phyloP scores from a whole-genome alignment of 495 filamentous ascomycete genomes.

The Talaromyces thailandensis region DNA sequence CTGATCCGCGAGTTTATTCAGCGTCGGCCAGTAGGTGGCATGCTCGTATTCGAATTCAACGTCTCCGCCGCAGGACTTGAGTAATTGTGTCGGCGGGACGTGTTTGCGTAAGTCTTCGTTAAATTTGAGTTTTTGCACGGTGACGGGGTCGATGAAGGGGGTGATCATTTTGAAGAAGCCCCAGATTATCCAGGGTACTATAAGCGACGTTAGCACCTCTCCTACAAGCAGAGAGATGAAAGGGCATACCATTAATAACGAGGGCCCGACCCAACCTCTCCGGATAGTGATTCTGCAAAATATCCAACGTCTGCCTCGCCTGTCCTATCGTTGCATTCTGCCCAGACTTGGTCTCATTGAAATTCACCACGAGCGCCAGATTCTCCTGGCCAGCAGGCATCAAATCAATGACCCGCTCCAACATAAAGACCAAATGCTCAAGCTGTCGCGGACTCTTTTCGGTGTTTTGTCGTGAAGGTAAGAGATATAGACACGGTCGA shows the following conservation, averaged over 20 bases:
- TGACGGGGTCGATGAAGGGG: constrained; percentile 91
- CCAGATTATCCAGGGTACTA: constrained; percentile 79
- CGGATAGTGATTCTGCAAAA: constrained; percentile 90
- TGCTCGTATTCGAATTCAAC: constrained; percentile 85
- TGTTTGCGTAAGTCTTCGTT: constrained; percentile 75
- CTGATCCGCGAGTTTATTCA: constrained; percentile 56
- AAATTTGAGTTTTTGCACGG: constrained; percentile 87
- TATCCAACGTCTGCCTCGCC: constrained; percentile 70
- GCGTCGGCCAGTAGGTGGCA: constrained; percentile 75
- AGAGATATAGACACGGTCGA: constrained; percentile 81
- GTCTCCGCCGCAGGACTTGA: constrained; percentile 48
- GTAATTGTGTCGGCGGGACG: constrained; percentile 70
- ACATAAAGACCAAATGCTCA: constrained; percentile 89
- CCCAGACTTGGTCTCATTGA: constrained; percentile 67
- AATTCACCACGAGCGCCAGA: constrained; percentile 78
- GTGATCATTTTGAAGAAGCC: constrained; percentile 93
- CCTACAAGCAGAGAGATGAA: background rate
- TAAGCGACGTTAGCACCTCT: background rate
- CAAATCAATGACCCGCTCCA: constrained; percentile 81
- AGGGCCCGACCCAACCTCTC: constrained; percentile 84
- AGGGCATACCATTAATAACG: constrained; percentile 64
- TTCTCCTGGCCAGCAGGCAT: constrained; percentile 83
- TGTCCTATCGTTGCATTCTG: constrained; percentile 67
- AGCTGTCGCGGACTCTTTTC: constrained; percentile 80
- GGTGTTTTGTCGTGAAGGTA: constrained; percentile 87